Evolutionary conservation across 106 monocot genomes (phyloP).

Genomic region (Triglochin maritima): DNA sequence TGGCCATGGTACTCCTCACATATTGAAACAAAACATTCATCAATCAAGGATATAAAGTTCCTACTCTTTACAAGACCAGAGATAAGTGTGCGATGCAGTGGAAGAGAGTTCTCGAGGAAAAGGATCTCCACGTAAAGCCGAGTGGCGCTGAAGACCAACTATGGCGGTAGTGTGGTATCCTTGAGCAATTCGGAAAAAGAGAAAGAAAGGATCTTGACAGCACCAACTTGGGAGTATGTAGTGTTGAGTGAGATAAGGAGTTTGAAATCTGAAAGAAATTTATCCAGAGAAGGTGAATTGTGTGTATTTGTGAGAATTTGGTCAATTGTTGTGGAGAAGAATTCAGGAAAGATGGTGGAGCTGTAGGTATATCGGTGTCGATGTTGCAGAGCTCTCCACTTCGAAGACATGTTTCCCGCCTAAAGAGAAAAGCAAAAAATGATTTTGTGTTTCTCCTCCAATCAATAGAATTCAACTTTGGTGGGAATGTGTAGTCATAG

Average conservation of each 20-base stretch:
- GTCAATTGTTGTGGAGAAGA: constrained; percentile 36
- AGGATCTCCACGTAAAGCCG: constrained; percentile 62
- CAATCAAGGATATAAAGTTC: constrained; percentile 33
- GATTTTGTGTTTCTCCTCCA: no score
- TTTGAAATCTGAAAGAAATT: constrained; percentile 31
- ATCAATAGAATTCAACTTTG: no score
- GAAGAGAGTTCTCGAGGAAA: constrained; percentile 92
- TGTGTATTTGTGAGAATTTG: constrained; percentile 6
- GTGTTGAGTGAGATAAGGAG: constrained; percentile 47
- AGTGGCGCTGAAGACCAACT: constrained; percentile 18
- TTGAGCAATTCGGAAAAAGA: constrained; percentile 39
- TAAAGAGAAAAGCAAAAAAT: no score
- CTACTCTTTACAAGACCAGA: constrained; percentile 57
- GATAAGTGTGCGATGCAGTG: constrained; percentile 84
- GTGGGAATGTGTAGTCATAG: no score
- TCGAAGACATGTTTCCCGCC: constrained; percentile 57
- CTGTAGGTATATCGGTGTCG: constrained; percentile 88
- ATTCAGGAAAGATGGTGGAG: constrained; percentile 67
- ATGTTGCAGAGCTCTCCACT: constrained; percentile 93
- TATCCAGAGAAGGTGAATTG: constrained; percentile 17
- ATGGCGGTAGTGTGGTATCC: constrained; percentile 9
- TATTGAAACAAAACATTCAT: constrained; percentile 35
- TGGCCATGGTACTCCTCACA: constrained; percentile 36
- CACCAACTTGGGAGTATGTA: constrained; percentile 60
- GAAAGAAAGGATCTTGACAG: constrained; percentile 50